Evolutionary conservation across 2,329 filamentous ascomycete species (phyloP).

Genomic region (Cercospora sojina): DNA sequence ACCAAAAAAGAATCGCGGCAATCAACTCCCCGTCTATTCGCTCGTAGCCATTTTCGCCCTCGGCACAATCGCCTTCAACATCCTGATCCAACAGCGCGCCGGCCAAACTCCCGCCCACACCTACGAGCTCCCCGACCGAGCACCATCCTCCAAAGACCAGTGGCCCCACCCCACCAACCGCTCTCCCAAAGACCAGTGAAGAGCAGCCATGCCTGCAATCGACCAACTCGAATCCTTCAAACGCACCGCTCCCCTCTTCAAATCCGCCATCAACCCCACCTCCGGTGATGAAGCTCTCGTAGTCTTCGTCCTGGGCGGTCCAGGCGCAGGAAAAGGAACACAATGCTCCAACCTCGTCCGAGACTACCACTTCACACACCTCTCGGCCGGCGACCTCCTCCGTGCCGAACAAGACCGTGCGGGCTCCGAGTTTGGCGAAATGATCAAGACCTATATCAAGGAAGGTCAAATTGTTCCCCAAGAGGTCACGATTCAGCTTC

Average conservation of each 20-base stretch:
- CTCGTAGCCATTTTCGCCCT: slow-evolving; percentile 49
- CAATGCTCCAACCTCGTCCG: slow-evolving; percentile 86
- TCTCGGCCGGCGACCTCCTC: slow-evolving; percentile 89
- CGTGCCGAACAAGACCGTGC: slow-evolving; percentile 88
- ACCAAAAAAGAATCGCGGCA: slow-evolving; percentile 9
- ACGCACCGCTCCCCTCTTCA: slow-evolving; percentile 72
- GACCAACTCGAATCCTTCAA: slow-evolving; percentile 61
- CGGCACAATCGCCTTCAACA: slow-evolving; percentile 49
- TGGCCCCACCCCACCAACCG: slow-evolving; percentile 32
- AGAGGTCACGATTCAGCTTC: slow-evolving; percentile 90
- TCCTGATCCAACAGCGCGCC: slow-evolving; percentile 46
- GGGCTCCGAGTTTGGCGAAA: slow-evolving; percentile 82
- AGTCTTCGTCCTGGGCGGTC: slow-evolving; percentile 92
- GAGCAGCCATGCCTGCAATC: slow-evolving; percentile 53
- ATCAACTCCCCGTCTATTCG: slow-evolving; percentile 47
- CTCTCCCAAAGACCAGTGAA: slow-evolving; percentile 33
- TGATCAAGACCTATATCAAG: slow-evolving; percentile 92
- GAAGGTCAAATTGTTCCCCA: slow-evolving; percentile 97
- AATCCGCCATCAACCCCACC: slow-evolving; percentile 44
- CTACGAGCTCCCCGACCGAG: slow-evolving; percentile 34
- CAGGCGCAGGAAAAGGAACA: slow-evolving; percentile 93
- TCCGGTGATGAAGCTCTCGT: slow-evolving; percentile 70
- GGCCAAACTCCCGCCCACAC: slow-evolving; percentile 31
- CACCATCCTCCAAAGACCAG: slow-evolving; percentile 31
- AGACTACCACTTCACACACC: slow-evolving; percentile 87